Evolutionary conservation across 2,329 filamentous ascomycete genomes (phyloP), one percentile per base, ranked within the genome.

Genomic region (Botrytis cinerea): DNA sequence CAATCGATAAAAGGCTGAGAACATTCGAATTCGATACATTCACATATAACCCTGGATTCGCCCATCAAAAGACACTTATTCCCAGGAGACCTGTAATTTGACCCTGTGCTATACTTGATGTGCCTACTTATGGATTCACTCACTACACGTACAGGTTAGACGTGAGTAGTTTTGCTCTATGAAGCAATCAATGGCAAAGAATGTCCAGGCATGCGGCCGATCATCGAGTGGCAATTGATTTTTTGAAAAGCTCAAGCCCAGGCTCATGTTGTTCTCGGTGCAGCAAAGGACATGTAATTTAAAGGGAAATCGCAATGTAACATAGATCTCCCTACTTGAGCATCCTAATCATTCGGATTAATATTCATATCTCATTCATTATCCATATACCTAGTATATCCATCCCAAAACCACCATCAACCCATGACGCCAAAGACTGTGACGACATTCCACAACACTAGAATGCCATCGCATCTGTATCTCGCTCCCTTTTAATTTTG

Each of bases 391-490:
- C 48, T 16, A 54, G 48, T 54, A 43, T 32, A 66, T 38, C 61
- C 22, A 63, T 46, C 1, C 32, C 69, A 25, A 51, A 28, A n/a
- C 9, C 59, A 46, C 40, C 3, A 20, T 32, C 48, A 43, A 28
- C 22, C 51, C 14, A 46, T 12, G 28, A 32, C 32, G 57, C 38
- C 68, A 61, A 46, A n/a, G 14, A 61, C 54, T 46, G 14, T 51
- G 40, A 43, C 69, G 35, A 7, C 46, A 20, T 48, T 54, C 64
- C 40, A 43, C 20, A 43, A 68, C 3, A 7, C 10, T 81, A 92
- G 81, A 92, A 92, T 75, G 92, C 90, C 89, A 92, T 92, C 10
- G 84, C 84, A 80, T 91, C 83, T 28, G 80, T 79, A 48, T 74
- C 76, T 43, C 89, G 81, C 77, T 87, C 86, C 73, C 86, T 82